Conservation (phyloP, 371 early-diverging fungal species). For the Paraphysoderma sedebokerense region DNA sequence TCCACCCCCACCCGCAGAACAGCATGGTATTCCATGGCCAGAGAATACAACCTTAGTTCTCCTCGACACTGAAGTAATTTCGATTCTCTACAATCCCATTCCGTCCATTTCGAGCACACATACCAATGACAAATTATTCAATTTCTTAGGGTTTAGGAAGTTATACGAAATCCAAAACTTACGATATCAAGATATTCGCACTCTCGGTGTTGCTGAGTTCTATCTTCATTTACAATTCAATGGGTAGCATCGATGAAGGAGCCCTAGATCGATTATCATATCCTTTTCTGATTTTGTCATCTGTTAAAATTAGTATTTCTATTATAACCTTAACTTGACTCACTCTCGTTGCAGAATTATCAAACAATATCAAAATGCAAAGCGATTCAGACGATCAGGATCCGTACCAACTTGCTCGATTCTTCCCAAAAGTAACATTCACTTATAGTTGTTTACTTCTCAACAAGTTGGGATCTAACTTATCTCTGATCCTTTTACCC, state of each 20-base stretch:
- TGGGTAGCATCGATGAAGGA: not conserved
- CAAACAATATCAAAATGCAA: not conserved
- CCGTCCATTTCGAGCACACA: no score
- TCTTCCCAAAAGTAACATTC: not conserved
- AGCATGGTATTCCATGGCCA: not conserved
- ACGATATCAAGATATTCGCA: not conserved
- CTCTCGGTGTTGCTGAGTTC: not conserved
- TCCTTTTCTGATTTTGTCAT: no score
- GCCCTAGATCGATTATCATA: not conserved
- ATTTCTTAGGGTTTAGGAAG: not conserved
- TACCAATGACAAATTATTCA: no score
- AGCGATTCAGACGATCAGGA: not conserved
- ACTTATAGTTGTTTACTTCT: not conserved
- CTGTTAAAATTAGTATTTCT: no score
- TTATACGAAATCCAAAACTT: not conserved
- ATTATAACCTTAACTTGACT: no score
- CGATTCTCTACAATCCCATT: no score
- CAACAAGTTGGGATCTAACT: not conserved
- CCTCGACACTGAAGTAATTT: constrained; percentile 2
- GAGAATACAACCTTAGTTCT: not conserved
- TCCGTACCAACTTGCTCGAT: not conserved
- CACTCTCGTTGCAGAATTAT: not conserved
- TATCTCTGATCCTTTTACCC: not conserved
- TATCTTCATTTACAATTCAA: not conserved
- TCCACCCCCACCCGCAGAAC: not conserved